Conservation (phyloP, 306 rosid genomes). For the Cucurbita ficifolia region DNA sequence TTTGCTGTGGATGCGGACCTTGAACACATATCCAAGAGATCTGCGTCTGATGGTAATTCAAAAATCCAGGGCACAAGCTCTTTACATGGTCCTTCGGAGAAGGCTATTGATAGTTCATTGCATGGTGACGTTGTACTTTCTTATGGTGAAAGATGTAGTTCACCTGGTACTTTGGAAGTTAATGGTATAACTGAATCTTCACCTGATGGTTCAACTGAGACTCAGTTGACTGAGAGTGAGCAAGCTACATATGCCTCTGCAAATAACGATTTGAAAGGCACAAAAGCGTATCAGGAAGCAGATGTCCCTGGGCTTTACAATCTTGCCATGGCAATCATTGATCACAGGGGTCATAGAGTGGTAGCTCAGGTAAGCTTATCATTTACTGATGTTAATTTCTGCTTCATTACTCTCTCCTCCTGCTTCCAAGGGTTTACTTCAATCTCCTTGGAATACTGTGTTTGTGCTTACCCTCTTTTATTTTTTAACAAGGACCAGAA, state of each 20-base stretch:
- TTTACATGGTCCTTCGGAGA: constrained; percentile 32
- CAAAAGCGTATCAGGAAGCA: constrained; percentile 97
- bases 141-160: constrained; percentile 37
- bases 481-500: neutral
- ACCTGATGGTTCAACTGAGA: constrained; percentile 36
- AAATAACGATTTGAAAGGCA: constrained; percentile 97
- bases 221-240: constrained; percentile 77
- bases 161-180: constrained; percentile 27
- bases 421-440: neutral
- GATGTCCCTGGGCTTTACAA: constrained; percentile 87
- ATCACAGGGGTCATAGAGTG: constrained; percentile 96
- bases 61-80: constrained; percentile 22
- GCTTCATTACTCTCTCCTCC: neutral
- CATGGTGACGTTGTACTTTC: constrained; percentile 30
- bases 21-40: constrained; percentile 70
- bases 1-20: constrained; percentile 97
- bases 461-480: neutral
- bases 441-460: neutral
- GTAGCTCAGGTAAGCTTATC: constrained; percentile 69
- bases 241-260: constrained; percentile 99
- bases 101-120: constrained; percentile 19
- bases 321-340: constrained; percentile 96
- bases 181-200: constrained; percentile 28
- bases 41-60: constrained; percentile 26
- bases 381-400: neutral